Base-by-base conservation (phyloP, 768 basidiomycete species). In the Rubroboletus satanas region DNA sequence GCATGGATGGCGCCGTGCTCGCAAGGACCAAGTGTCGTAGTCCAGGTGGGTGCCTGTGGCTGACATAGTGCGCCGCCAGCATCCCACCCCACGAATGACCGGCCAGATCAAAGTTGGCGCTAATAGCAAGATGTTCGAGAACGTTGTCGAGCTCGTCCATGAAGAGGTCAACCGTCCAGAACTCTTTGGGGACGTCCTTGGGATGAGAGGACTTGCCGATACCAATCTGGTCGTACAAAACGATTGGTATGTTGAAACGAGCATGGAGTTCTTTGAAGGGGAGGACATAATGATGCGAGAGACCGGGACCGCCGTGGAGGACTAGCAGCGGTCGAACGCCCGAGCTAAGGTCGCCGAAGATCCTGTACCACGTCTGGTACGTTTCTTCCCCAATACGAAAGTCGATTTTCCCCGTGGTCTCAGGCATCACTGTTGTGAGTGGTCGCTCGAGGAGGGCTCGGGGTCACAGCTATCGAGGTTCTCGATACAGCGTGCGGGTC, bases 81-180 rank as follows among this genome's bases (percentile, higher is more conserved):
- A 81, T 81, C 1, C 77, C 81, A 12, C 83, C 83, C 82, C 82
- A 83, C 5, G 79, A 82, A 44, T 84, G 83, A 0, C 83, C 83
- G 1, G 76, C 57, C 2, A 84, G 61, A 57, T 77, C 72, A 62
- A 75, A 83, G n/a, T 63, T 57, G 6, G 65, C 59, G 10, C 63
- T 41, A 54, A 83, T 74, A 0, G 67, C 72, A n/a, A 84, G 68
- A 21, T 77, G 59, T 5, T 58, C 46, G 28, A 83, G 49, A 10
- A 84, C 56, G 51, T 81, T 82, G 36, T 74, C 71, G 26, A 84
- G 77, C 69, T 85, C 79, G 43, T 77, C 76, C 50, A 80, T 63
- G 69, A 81, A 84, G 5, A 84, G 74, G 7, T 78, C 73, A 21
- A 75, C 60, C 6, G 74, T 76, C 79, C 76, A 77, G 60, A 79